These are phyloP conservation scores for Fraxinus albicans DNA, from an alignment of 305 asterid species.

Conservation along the genomic window DNA sequence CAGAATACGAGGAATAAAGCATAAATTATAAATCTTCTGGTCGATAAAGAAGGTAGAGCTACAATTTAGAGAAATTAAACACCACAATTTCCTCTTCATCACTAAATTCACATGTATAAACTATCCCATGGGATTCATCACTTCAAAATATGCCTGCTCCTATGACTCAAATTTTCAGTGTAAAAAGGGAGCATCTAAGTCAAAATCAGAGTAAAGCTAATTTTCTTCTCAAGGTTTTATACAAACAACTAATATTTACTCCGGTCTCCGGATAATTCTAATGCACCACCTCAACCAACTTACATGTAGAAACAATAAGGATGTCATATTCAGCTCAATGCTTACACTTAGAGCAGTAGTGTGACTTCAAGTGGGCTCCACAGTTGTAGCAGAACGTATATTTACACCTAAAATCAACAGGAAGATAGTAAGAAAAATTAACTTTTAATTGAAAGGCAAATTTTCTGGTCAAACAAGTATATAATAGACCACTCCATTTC, in stretches of 20 bases:
- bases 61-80: background rate
- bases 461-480: background rate
- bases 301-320: background rate
- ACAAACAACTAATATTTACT: background rate
- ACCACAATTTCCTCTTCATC: background rate
- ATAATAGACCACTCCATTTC: background rate
- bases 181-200: background rate
- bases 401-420: conserved; percentile 34
- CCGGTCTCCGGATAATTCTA: background rate
- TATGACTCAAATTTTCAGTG: background rate
- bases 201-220: background rate
- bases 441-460: background rate
- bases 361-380: conserved; percentile 27
- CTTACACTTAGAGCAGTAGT: conserved; percentile 33
- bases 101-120: background rate
- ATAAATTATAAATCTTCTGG: background rate
- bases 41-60: background rate
- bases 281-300: background rate
- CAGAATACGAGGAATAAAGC: background rate
- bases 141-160: background rate
- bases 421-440: background rate
- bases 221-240: background rate
- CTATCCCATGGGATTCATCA: background rate
- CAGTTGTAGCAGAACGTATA: conserved; percentile 40
- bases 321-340: conserved; percentile 16